Evolutionary conservation across 2,329 filamentous ascomycete species (phyloP).

Genomic region (Phialophora verrucosa): DNA sequence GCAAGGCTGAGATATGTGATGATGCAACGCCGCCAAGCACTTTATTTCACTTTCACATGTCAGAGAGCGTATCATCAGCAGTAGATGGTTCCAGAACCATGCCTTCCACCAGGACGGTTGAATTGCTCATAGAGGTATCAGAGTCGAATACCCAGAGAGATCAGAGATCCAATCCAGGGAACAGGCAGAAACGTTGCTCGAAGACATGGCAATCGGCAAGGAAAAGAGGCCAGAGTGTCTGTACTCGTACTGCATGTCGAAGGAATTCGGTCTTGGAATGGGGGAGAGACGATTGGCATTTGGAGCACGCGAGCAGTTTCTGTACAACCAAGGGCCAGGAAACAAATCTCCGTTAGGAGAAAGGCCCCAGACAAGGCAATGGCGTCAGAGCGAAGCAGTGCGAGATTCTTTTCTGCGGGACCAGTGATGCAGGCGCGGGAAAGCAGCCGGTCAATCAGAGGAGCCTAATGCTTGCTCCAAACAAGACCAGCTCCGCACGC

Average conservation of each 20-base stretch:
- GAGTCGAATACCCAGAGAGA: background rate
- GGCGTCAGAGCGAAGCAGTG: background rate
- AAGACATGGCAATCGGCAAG: background rate
- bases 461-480: background rate
- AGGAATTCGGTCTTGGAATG: background rate
- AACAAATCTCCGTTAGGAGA: background rate
- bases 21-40: background rate
- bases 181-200: background rate
- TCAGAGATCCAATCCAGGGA: background rate
- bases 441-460: background rate
- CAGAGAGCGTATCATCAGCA: background rate
- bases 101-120: background rate
- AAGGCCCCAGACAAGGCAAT: background rate
- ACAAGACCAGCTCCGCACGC: constrained; percentile 1
- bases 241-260: background rate
- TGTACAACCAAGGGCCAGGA: background rate
- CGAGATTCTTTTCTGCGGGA: background rate
- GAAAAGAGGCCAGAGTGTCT: background rate
- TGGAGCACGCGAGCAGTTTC: background rate
- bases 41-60: constrained; percentile 3
- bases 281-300: background rate
- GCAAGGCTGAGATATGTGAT: background rate
- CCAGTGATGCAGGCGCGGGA: background rate
- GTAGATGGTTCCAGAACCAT: background rate
- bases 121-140: background rate